Conservation (phyloP, 23 red algal species). For the Chondrus crispus region DNA sequence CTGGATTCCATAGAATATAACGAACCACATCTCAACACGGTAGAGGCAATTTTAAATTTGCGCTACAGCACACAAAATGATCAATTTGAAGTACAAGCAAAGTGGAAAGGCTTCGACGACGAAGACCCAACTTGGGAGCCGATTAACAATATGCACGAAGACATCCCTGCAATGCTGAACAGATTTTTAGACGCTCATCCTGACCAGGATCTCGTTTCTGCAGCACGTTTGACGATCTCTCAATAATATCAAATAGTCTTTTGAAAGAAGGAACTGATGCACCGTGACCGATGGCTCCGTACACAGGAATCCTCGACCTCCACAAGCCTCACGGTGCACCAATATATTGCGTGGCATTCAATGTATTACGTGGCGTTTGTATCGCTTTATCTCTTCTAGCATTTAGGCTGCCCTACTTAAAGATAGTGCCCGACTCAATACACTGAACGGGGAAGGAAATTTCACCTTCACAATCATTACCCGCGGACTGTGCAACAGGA, state of each 20-base stretch:
- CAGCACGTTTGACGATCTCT: background rate
- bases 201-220: background rate
- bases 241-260: background rate
- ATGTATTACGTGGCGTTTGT: too few relatives aligned
- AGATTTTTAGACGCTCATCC: background rate
- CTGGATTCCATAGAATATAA: background rate
- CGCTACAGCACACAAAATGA: background rate
- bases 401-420: too few relatives aligned
- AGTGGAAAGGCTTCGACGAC: conserved; percentile 26
- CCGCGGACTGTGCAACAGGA: too few relatives aligned
- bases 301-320: too few relatives aligned
- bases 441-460: too few relatives aligned
- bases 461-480: too few relatives aligned
- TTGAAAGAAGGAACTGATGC: background rate
- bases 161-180: background rate
- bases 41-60: background rate
- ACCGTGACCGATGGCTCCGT: background rate
- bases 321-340: too few relatives aligned
- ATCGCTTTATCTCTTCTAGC: too few relatives aligned
- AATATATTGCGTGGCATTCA: too few relatives aligned
- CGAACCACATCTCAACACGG: background rate
- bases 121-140: background rate
- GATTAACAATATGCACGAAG: background rate
- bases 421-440: too few relatives aligned
- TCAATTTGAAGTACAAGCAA: background rate